Conservation (phyloP, 345 rosid species). For the Raphanus raphanistrum region DNA sequence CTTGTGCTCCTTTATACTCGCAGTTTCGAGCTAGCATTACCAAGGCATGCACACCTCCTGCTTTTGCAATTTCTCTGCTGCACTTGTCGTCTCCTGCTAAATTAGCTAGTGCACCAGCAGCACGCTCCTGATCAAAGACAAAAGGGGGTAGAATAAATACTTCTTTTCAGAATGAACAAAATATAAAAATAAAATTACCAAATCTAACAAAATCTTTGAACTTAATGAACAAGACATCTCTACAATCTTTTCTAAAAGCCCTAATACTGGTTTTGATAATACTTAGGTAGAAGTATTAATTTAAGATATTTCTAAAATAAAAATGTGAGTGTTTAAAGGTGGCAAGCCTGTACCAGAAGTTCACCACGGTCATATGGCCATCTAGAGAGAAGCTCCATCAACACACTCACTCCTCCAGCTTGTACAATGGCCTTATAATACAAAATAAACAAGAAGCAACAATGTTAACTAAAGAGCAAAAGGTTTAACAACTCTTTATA, state of each 20-base stretch:
- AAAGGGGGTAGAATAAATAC: neutral
- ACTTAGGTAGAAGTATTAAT: neutral
- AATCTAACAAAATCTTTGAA: constrained; percentile 8
- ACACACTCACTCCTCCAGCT: constrained; percentile 77
- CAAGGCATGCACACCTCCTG: no score
- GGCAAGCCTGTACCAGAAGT: constrained; percentile 52
- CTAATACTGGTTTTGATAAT: neutral
- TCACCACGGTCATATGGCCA: constrained; percentile 72
- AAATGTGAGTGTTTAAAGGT: constrained; percentile 10
- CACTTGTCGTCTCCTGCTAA: no score
- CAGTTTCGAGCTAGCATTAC: no score
- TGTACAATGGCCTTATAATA: constrained; percentile 61
- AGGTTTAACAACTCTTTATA: neutral
- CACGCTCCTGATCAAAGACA: no score
- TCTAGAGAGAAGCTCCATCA: constrained; percentile 69
- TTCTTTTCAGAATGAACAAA: neutral
- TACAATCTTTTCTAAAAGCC: neutral
- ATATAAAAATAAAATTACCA: neutral
- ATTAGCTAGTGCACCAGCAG: no score
- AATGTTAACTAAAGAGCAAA: neutral
- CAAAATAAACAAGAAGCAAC: constrained; percentile 12
- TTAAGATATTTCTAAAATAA: neutral
- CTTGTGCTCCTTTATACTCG: constrained; percentile 7
- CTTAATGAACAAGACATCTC: neutral
- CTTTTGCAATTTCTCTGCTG: no score